These are phyloP conservation scores for Chlamydomonas reinhardtii DNA, from an alignment of 163 green algal species.

Conservation along the genomic window DNA sequence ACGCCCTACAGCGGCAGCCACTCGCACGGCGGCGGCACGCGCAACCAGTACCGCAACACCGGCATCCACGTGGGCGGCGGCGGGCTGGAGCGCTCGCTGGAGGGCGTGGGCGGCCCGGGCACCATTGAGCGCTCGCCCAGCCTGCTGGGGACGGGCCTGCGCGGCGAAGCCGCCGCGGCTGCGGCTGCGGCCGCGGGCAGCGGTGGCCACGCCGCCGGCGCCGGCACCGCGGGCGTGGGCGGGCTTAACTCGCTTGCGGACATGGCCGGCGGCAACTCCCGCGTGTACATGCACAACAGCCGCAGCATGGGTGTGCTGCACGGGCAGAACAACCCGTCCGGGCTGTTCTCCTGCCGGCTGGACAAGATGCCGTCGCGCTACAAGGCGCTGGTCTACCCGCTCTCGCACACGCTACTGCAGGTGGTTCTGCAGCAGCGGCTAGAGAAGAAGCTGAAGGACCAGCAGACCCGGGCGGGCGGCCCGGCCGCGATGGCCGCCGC, in stretches of 20 bases:
- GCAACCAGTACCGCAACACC: conserved; percentile 1
- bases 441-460: conserved; percentile 19
- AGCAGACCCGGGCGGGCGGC: background rate
- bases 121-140: conserved; percentile 36
- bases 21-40: conserved; percentile 10
- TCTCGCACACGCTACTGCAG: conserved; percentile 45
- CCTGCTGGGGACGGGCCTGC: conserved; percentile 25
- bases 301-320: conserved; percentile 29
- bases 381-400: conserved; percentile 45
- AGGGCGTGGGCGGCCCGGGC: background rate
- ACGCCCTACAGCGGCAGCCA: conserved; percentile 17
- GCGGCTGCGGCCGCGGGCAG: background rate
- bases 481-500: background rate
- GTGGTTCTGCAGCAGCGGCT: conserved; percentile 39
- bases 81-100: too few species aligned
- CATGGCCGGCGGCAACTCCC: background rate
- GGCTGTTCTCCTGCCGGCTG: conserved; percentile 32
- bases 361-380: conserved; percentile 39
- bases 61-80: conserved; percentile 14
- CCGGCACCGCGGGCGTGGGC: too few species aligned
- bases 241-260: background rate
- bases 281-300: conserved; percentile 24
- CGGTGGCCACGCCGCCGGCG: background rate
- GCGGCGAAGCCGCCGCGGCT: background rate
- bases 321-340: conserved; percentile 23